These are phyloP conservation scores for Taphrina confusa DNA, from an alignment of 1,139 yeast genomes.

Conservation along the genomic window DNA sequence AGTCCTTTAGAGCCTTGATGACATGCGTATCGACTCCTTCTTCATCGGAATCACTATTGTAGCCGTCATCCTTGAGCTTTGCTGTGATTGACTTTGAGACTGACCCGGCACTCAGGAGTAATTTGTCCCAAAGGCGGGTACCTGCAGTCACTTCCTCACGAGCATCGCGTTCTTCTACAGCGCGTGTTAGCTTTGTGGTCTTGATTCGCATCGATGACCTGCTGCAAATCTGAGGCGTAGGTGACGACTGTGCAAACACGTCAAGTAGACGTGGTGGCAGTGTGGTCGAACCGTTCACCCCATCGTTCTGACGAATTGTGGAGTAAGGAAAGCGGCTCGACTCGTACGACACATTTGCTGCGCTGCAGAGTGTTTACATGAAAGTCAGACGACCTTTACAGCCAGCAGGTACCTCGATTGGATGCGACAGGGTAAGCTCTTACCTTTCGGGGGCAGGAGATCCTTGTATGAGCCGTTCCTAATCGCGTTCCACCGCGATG, in stretches of 20 bases:
- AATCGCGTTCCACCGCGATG: slow-evolving; percentile 12
- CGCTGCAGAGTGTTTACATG: too few species aligned
- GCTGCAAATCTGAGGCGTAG: too few species aligned
- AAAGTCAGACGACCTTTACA: too few species aligned
- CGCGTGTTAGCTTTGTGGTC: slow-evolving; percentile 3
- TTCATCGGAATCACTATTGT: slow-evolving; percentile 26
- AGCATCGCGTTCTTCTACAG: slow-evolving; percentile 16
- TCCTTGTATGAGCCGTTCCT: slow-evolving; percentile 31
- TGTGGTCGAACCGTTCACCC: not conserved
- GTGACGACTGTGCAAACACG: too few species aligned
- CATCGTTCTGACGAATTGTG: not conserved
- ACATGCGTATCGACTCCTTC: slow-evolving; percentile 32
- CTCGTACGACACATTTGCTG: too few species aligned
- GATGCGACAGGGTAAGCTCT: not conserved
- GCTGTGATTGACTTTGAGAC: slow-evolving; percentile 25
- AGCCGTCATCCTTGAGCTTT: slow-evolving; percentile 27
- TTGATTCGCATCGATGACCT: not conserved
- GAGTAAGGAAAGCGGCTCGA: too few species aligned
- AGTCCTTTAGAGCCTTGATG: slow-evolving; percentile 31
- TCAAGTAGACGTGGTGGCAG: too few species aligned
- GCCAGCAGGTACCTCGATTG: too few species aligned
- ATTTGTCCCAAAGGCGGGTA: slow-evolving; percentile 28
- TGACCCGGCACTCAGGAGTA: slow-evolving; percentile 22
- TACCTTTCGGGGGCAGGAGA: slow-evolving; percentile 11
- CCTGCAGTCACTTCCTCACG: slow-evolving; percentile 31